Conservation (phyloP, 192 early-diverging fungal species). For the Coemansia sp. region DNA sequence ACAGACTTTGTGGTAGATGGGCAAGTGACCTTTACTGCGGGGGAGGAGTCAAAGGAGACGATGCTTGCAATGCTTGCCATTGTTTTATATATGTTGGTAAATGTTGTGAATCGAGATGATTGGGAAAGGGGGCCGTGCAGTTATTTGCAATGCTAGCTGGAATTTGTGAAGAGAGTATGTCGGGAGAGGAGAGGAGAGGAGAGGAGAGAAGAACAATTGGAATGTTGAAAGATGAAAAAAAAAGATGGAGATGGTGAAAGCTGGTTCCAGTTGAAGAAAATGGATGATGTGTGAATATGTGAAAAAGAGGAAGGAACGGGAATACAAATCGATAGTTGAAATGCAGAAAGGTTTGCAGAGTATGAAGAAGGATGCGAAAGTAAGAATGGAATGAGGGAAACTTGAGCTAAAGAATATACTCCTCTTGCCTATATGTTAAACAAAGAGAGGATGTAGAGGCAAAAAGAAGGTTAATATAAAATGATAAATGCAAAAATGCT, state of each 20-base stretch:
- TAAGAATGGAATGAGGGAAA: not conserved
- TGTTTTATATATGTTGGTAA: constrained; percentile 7
- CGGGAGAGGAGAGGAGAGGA: too few species aligned
- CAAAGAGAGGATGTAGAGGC: not conserved
- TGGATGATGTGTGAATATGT: not conserved
- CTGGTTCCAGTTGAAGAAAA: not conserved
- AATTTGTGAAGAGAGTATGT: not conserved
- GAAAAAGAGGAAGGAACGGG: not conserved
- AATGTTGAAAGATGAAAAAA: constrained; percentile 1
- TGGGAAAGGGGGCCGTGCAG: not conserved
- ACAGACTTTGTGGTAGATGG: constrained; percentile 1
- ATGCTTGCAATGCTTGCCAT: constrained; percentile 55
- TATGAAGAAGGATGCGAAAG: not conserved
- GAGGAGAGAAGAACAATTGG: not conserved
- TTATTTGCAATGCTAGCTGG: not conserved
- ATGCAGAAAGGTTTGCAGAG: not conserved
- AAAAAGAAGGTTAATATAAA: constrained; percentile 4
- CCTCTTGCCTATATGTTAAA: not conserved
- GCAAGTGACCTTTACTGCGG: constrained; percentile 12
- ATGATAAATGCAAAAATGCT: constrained; percentile 15
- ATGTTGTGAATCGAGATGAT: not conserved
- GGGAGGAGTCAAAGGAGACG: constrained; percentile 28
- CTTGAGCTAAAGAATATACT: not conserved
- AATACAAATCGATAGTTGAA: not conserved
- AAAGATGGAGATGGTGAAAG: not conserved